These are phyloP conservation scores for Aspergillus uvarum DNA, from an alignment of 2,329 filamentous ascomycete genomes.

Conservation along the genomic window DNA sequence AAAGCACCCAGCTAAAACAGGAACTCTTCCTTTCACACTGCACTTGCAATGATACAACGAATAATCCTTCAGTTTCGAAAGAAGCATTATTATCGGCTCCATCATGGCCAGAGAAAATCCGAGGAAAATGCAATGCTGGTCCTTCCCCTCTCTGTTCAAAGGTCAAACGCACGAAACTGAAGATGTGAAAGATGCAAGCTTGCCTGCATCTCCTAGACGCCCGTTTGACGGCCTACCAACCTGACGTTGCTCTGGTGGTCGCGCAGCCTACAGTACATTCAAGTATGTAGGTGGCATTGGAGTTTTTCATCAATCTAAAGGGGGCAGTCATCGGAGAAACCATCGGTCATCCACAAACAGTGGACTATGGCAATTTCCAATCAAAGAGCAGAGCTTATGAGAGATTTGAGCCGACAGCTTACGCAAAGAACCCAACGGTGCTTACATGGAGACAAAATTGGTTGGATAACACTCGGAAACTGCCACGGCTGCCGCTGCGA, in stretches of 20 bases:
- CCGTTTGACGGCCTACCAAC: background rate
- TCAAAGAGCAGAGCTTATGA: background rate
- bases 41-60: background rate
- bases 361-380: background rate
- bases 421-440: background rate
- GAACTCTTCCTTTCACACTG: background rate
- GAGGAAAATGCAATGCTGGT: conserved; percentile 13
- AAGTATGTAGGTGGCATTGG: too few relatives aligned
- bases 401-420: background rate
- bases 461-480: background rate
- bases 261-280: background rate
- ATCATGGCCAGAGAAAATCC: background rate
- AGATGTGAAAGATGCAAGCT: conserved; percentile 3
- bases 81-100: conserved; percentile 2
- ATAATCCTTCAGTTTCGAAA: background rate
- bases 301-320: too few relatives aligned
- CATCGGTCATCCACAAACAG: background rate
- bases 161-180: conserved; percentile 8
- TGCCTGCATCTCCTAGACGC: conserved; percentile 10
- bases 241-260: background rate
- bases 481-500: background rate
- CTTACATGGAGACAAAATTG: background rate
- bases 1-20: conserved; percentile 3
- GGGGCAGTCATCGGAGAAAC: background rate
- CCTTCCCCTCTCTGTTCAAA: background rate